These are phyloP conservation scores for Oryza nivara DNA, from an alignment of 176 grass and related monocot genomes.

Conservation along the genomic window DNA sequence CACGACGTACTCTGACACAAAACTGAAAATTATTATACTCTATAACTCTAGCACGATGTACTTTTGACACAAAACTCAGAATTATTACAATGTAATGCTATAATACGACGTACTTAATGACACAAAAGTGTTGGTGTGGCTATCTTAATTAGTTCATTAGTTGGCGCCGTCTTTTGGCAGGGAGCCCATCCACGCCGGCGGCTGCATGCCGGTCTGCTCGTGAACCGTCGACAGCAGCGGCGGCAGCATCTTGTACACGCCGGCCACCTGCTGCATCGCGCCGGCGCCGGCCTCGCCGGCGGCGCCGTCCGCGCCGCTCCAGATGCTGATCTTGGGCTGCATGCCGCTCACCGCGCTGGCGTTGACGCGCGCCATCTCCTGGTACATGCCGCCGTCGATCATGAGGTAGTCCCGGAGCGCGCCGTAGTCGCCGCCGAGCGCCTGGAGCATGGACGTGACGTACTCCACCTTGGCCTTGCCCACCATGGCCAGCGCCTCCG, in stretches of 20 bases:
- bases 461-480: slow-evolving; percentile 62
- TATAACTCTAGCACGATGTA: too few relatives aligned
- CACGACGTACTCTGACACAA: too few relatives aligned
- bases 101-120: too few relatives aligned
- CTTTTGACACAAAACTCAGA: too few relatives aligned
- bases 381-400: slow-evolving; percentile 64
- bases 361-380: slow-evolving; percentile 85
- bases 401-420: slow-evolving; percentile 80
- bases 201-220: slow-evolving; percentile 85
- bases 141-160: too few relatives aligned
- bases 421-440: slow-evolving; percentile 67
- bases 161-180: neutral
- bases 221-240: slow-evolving; percentile 70
- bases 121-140: too few relatives aligned
- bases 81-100: too few relatives aligned
- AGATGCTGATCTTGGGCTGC: slow-evolving; percentile 87
- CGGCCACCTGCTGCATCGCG: slow-evolving; percentile 72
- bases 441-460: slow-evolving; percentile 54
- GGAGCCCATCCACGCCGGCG: slow-evolving; percentile 74
- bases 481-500: slow-evolving; percentile 51
- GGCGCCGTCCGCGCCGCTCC: slow-evolving; percentile 28
- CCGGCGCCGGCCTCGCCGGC: neutral
- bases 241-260: slow-evolving; percentile 73
- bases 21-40: too few relatives aligned
- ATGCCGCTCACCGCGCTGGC: slow-evolving; percentile 62